These are phyloP conservation scores for Claviceps capensis DNA, from an alignment of 2,329 filamentous ascomycete species.

Conservation along the genomic window DNA sequence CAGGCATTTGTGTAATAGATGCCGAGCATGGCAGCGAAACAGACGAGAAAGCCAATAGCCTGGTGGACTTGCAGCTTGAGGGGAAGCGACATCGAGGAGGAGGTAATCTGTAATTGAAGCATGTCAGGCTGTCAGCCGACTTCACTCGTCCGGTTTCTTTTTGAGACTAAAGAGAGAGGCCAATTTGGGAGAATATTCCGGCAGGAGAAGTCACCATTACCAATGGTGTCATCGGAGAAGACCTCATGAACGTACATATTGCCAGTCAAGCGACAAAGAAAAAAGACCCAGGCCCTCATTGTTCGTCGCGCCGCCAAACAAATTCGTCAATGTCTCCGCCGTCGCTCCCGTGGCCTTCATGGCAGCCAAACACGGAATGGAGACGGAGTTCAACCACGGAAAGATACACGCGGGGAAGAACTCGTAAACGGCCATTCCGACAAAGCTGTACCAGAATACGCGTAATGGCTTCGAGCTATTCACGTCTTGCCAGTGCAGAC, in stretches of 20 bases:
- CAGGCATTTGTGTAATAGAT: constrained; percentile 29
- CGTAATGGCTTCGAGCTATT: constrained; percentile 36
- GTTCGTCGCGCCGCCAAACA: constrained; percentile 26
- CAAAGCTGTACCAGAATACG: constrained; percentile 37
- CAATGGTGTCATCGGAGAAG: neutral
- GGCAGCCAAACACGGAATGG: constrained; percentile 38
- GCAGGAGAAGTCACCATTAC: too few species aligned
- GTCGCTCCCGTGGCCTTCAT: constrained; percentile 17
- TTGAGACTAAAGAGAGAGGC: neutral
- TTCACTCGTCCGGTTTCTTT: neutral
- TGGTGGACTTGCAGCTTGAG: constrained; percentile 23
- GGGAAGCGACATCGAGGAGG: constrained; percentile 16
- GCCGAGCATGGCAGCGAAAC: constrained; percentile 20
- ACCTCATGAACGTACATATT: constrained; percentile 18
- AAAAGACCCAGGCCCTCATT: constrained; percentile 26
- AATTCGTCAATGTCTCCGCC: neutral
- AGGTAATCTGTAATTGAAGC: neutral
- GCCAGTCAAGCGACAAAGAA: constrained; percentile 29
- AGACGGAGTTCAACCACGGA: constrained; percentile 40
- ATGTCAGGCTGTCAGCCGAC: too few species aligned
- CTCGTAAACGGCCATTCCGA: constrained; percentile 35
- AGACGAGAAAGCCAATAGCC: constrained; percentile 22
- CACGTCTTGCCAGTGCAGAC: constrained; percentile 37
- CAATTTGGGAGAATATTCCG: too few species aligned
- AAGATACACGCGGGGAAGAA: constrained; percentile 41